Base-by-base conservation (phyloP, 2,329 filamentous ascomycete species). In the Cladophialophora exuberans region DNA sequence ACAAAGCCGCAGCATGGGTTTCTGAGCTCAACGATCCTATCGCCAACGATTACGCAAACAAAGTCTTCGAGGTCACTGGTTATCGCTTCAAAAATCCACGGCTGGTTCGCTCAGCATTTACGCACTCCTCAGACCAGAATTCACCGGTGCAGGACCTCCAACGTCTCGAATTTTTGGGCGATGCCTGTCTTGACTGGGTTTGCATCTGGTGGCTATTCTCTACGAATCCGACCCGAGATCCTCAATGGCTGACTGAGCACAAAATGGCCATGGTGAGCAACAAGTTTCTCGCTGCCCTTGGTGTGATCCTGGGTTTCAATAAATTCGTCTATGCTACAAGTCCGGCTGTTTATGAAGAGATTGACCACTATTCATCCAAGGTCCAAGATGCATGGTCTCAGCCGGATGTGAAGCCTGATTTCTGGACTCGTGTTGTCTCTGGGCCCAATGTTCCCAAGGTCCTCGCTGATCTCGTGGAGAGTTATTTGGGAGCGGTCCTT, bases 211-310 rank as follows among this genome's bases (percentile, higher is more conserved):
- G 89, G 64, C 79, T 99, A 3, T 97, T 90, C 73, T 80, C 85
- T 62, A 79, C 78, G 3, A 90, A 88, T 64, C 90, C 91, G 0
- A 76, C 83, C 47, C 89, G 87, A 54, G 91, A 96, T 66, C 93
- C 94, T 0, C 92, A 97, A 69, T 97, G 93, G 93, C 79, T 99
- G 56, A 97, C 94, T 0, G 94, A 97, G 72, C 93, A 97, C 79
- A 97, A 97, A 74, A 97, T 95, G 86, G 90, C 92, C n/a, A 97
- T 99, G 89, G 92, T 94, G 0, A 94, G 90, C 49, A 99, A 99
- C 74, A 91, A 92, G 57, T 99, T 97, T 67, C 80, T 97, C 1
- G 90, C 89, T 1, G 89, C 86, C 15, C 77, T 97, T 2, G 88
- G 88, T 56, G 89, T 95, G 2, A 81, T 83, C 43, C 80, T 97